phyloP scores from a whole-genome alignment of 1,139 yeast genomes.

The Nakaseomyces kungkrabaensis region DNA sequence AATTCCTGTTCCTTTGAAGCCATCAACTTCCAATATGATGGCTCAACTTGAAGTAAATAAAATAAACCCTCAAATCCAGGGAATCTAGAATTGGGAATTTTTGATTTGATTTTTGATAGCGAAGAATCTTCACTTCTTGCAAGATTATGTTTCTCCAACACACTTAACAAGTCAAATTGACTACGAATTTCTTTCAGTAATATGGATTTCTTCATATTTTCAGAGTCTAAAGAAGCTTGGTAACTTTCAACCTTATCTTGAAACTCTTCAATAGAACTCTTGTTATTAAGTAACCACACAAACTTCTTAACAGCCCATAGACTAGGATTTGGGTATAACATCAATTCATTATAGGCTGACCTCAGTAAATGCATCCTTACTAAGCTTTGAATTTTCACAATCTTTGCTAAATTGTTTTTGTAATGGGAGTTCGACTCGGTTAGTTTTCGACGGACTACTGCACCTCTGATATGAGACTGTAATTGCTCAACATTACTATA shows the following conservation, averaged over 20 bases:
- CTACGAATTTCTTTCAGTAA: slow-evolving; percentile 18
- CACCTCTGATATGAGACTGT: slow-evolving; percentile 35
- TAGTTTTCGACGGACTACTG: slow-evolving; percentile 23
- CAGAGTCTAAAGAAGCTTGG: slow-evolving; percentile 65
- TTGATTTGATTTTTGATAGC: slow-evolving; percentile 6
- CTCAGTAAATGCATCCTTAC: slow-evolving; percentile 62
- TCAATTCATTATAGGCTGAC: slow-evolving; percentile 62
- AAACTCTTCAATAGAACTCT: slow-evolving; percentile 64
- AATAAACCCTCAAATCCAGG: slow-evolving; percentile 62
- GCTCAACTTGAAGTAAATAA: slow-evolving; percentile 77
- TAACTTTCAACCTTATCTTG: slow-evolving; percentile 61
- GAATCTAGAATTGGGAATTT: slow-evolving; percentile 14
- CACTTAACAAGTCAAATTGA: slow-evolving; percentile 16
- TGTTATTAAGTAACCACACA: slow-evolving; percentile 65
- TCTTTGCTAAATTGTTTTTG: slow-evolving; percentile 41
- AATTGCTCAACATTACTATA: slow-evolving; percentile 29
- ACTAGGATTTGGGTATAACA: slow-evolving; percentile 66
- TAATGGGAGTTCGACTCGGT: slow-evolving; percentile 43
- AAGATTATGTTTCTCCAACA: slow-evolving; percentile 15
- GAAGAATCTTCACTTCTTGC: slow-evolving; percentile 7
- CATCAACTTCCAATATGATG: slow-evolving; percentile 57
- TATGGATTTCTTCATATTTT: slow-evolving; percentile 63
- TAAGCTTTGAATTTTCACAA: slow-evolving; percentile 64
- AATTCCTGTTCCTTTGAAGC: slow-evolving; percentile 29
- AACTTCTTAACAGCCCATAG: slow-evolving; percentile 67